Percentiles rank a stretch among this genome's conserved stretches.
Evolutionary conservation across 352 stramenopile genomes (phyloP).

Genomic region (Phytophthora aleatoria): DNA sequence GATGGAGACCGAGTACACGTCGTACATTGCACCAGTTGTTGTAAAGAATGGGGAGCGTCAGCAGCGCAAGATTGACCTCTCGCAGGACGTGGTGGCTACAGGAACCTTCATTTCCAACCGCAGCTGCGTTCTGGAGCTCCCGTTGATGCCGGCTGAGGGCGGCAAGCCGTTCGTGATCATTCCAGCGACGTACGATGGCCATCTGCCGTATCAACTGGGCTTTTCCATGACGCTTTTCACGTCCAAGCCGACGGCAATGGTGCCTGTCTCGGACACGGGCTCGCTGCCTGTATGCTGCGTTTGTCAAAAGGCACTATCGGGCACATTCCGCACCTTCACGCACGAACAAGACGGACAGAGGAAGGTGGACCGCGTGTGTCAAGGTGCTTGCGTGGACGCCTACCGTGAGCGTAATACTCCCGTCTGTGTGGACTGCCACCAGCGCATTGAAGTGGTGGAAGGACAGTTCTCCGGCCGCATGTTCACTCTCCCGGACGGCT

Average conservation of each 20-base stretch:
- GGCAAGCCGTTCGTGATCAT: slow-evolving; percentile 68
- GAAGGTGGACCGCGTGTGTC: slow-evolving; percentile 79
- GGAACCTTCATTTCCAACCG: slow-evolving; percentile 89
- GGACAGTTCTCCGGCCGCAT: slow-evolving; percentile 79
- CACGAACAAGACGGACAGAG: slow-evolving; percentile 51
- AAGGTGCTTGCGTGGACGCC: slow-evolving; percentile 67
- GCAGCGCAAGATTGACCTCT: slow-evolving; percentile 84
- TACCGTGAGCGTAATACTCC: slow-evolving; percentile 82
- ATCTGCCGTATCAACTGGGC: slow-evolving; percentile 53
- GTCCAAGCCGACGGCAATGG: slow-evolving; percentile 60
- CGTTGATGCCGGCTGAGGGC: slow-evolving; percentile 44
- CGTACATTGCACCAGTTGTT: slow-evolving; percentile 81
- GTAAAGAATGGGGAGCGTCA: slow-evolving; percentile 69
- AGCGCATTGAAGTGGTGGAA: slow-evolving; percentile 79
- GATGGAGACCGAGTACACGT: slow-evolving; percentile 76
- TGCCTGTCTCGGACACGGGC: slow-evolving; percentile 63
- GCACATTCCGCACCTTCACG: slow-evolving; percentile 75
- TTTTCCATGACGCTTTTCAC: slow-evolving; percentile 67
- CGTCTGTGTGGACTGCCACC: slow-evolving; percentile 73
- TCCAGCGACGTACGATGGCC: slow-evolving; percentile 71
- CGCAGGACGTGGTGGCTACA: slow-evolving; percentile 73
- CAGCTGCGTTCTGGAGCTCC: slow-evolving; percentile 66
- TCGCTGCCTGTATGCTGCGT: slow-evolving; percentile 71
- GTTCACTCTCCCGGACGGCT: slow-evolving; percentile 79
- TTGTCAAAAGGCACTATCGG: slow-evolving; percentile 62